Evolutionary conservation across 2,329 filamentous ascomycete species (phyloP).

Genomic region (Claviceps digitariae): DNA sequence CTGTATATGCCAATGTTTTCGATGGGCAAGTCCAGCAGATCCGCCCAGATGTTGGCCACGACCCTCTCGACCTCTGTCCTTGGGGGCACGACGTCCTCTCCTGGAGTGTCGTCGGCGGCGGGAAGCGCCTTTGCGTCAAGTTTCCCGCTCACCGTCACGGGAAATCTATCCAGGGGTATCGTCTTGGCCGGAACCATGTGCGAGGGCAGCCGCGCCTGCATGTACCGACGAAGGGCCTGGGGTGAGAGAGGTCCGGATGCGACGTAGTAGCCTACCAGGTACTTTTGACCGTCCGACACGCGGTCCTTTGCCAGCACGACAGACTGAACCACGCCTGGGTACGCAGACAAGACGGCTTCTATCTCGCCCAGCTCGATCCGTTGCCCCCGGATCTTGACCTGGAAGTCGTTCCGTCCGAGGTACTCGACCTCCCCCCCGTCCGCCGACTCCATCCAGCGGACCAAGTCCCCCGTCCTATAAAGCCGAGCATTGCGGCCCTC

Average conservation of each 20-base stretch:
- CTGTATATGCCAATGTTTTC: not conserved
- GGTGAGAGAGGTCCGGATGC: not conserved
- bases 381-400: not conserved
- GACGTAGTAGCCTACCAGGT: slow-evolving; percentile 1
- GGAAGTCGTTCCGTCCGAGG: not conserved
- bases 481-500: not conserved
- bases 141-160: not conserved
- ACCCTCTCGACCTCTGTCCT: not conserved
- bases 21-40: not conserved
- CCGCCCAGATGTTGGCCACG: not conserved
- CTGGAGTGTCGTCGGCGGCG: not conserved
- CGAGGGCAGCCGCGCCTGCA: not conserved
- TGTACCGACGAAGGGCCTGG: not conserved
- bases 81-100: not conserved
- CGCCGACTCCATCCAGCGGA: not conserved
- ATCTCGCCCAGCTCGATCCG: slow-evolving; percentile 1
- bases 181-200: not conserved
- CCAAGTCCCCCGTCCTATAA: slow-evolving; percentile 1
- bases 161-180: not conserved
- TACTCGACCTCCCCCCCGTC: not conserved
- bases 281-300: not conserved
- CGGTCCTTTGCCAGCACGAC: not conserved
- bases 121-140: not conserved
- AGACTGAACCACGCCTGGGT: not conserved
- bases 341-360: not conserved